Base-by-base conservation (phyloP, 306 rosid species). In the Trifolium dubium region DNA sequence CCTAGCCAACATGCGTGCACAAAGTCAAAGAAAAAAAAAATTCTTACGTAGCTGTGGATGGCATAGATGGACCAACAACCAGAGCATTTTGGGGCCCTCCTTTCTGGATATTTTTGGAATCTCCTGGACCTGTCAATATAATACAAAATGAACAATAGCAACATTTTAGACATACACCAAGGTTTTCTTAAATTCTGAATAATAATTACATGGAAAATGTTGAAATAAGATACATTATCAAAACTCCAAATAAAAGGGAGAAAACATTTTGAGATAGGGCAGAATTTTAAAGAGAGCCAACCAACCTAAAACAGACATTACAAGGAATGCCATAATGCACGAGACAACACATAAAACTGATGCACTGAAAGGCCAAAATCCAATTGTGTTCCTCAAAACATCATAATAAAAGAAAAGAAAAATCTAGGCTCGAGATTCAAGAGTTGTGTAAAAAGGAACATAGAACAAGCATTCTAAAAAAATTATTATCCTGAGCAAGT, bases 21-120 rank as follows among this genome's bases (percentile, higher is more conserved):
- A 56, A 55, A 64, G 18, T 44, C 19, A 10, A 69, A 77, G 61
- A 2, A 6, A 75, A 75, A 44, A 29, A 10, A 40, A 55, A 64
- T 73, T 69, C 88, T 75, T 74, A 94, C 99, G 75, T 72, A 47
- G 89, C 73, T 69, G 82, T 84, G 66, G 96, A 84, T 46, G 88
- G 95, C 67, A 82, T 88, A 37, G 96, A 15, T 62, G 98, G 99
- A 64, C 99, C 97, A 74, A 92, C 86, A 50, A 88, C 98, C 83
- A 92, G 81, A 18, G 93, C 86, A 74, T 87, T 92, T 47, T 94
- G 92, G 51, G 85, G 77, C 76, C 79, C 84, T 47, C 84, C 85
- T 62, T 81, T 85, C 13, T 82, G 85, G 11, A 64, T 62, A 80
- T 81, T 87, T 39, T 86, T 86, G 41, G 90, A 83, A 76, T 76